Evolutionary conservation across 2,329 filamentous ascomycete genomes (phyloP).

Genomic region (Geosmithia putterillii): DNA sequence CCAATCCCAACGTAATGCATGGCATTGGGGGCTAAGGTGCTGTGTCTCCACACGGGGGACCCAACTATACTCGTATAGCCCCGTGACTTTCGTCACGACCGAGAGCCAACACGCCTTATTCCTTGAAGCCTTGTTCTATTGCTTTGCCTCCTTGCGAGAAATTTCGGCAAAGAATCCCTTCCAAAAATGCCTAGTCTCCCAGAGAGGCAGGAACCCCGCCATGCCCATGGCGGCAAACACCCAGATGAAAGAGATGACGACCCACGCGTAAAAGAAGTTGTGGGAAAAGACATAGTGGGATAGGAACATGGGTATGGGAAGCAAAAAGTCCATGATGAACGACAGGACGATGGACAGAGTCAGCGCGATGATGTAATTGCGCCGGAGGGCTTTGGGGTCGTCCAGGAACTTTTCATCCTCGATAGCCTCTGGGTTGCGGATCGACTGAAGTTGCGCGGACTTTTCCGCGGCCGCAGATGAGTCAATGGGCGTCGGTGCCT

Average conservation of each 20-base stretch:
- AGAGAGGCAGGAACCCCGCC: background rate
- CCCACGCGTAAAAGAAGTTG: slow-evolving; percentile 63
- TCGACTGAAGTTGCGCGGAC: slow-evolving; percentile 32
- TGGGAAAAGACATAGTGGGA: slow-evolving; percentile 51
- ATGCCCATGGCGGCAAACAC: slow-evolving; percentile 44
- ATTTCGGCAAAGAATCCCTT: background rate
- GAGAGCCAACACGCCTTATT: too few species aligned
- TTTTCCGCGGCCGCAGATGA: slow-evolving; percentile 30
- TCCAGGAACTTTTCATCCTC: background rate
- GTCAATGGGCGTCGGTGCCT: slow-evolving; percentile 5
- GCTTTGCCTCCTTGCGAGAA: background rate
- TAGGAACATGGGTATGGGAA: slow-evolving; percentile 90
- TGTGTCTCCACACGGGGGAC: too few species aligned
- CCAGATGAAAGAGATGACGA: slow-evolving; percentile 60
- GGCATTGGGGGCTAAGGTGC: too few species aligned
- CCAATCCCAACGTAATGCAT: too few species aligned
- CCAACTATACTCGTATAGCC: too few species aligned
- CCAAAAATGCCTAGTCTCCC: background rate
- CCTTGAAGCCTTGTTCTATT: background rate
- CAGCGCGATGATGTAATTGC: slow-evolving; percentile 18
- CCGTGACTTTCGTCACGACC: too few species aligned
- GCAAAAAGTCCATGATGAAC: slow-evolving; percentile 62
- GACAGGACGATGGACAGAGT: slow-evolving; percentile 31
- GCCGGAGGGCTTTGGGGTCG: background rate
- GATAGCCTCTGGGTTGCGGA: slow-evolving; percentile 21